Percentiles rank a stretch among this genome's conserved stretches.
Conservation (phyloP, 805 yeast genomes). For the Danielozyma ontarioensis region DNA sequence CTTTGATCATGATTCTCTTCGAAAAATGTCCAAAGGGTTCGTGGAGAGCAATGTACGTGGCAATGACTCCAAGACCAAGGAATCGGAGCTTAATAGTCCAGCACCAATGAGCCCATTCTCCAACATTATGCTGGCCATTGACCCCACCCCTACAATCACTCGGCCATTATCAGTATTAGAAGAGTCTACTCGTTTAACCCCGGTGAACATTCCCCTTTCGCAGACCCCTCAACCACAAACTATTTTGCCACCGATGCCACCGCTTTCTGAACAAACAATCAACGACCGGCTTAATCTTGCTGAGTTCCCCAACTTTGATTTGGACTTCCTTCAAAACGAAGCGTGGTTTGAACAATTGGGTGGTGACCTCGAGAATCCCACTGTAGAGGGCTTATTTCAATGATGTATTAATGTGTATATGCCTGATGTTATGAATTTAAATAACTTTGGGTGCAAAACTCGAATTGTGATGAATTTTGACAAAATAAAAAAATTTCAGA, state of each 20-base stretch:
- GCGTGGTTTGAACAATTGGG: conserved; percentile 18
- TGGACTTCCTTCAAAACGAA: conserved; percentile 27
- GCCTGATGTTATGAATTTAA: too few species aligned
- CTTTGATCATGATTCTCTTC: conserved; percentile 18
- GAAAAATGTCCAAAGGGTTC: conserved; percentile 4
- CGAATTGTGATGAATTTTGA: too few species aligned
- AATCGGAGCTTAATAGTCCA: conserved; percentile 1
- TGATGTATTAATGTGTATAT: conserved; percentile 1
- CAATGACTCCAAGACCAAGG: conserved; percentile 1
- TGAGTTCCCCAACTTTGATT: conserved; percentile 17
- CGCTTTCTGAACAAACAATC: too few species aligned
- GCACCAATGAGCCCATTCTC: conserved; percentile 1
- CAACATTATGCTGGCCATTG: not conserved
- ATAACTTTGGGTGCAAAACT: too few species aligned
- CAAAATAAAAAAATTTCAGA: too few species aligned
- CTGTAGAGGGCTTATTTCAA: conserved; percentile 20
- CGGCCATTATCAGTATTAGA: not conserved
- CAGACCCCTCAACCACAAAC: too few species aligned
- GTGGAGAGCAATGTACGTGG: not conserved
- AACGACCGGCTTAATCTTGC: conserved; percentile 1
- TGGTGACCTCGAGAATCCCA: conserved; percentile 8
- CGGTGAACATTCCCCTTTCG: too few species aligned
- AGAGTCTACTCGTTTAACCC: too few species aligned
- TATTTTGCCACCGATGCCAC: too few species aligned
- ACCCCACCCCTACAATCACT: not conserved